These are phyloP conservation scores for Diversispora epigaea DNA, from an alignment of 192 early-diverging fungal species.

Conservation along the genomic window DNA sequence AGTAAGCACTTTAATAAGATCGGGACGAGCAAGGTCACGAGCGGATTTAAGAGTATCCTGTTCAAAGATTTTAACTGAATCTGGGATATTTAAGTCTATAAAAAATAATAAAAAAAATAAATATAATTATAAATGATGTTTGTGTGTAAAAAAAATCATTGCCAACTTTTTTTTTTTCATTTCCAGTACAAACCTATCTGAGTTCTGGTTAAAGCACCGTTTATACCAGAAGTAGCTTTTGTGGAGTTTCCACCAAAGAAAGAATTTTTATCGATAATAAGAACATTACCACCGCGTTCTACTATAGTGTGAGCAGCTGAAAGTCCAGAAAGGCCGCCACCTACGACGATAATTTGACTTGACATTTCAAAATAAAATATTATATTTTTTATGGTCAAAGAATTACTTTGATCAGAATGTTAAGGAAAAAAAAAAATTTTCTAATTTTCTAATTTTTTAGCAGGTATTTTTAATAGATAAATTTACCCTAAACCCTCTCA, in stretches of 20 bases:
- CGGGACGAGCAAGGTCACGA: slow-evolving; percentile 74
- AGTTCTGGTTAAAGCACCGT: slow-evolving; percentile 86
- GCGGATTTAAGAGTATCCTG: slow-evolving; percentile 87
- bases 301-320: slow-evolving; percentile 84
- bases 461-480: too few relatives aligned
- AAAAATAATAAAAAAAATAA: background rate
- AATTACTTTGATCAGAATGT: background rate
- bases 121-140: background rate
- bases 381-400: background rate
- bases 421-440: too few relatives aligned
- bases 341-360: slow-evolving; percentile 74
- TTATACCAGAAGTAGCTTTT: slow-evolving; percentile 98
- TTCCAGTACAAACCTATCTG: slow-evolving; percentile 55
- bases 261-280: slow-evolving; percentile 61
- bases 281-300: slow-evolving; percentile 80
- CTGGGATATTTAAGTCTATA: slow-evolving; percentile 59
- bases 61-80: slow-evolving; percentile 82
- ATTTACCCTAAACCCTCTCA: too few relatives aligned
- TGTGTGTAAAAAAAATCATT: background rate
- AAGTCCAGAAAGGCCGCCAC: slow-evolving; percentile 87
- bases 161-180: background rate
- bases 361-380: background rate
- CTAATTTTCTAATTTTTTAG: too few relatives aligned
- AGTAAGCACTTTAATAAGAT: slow-evolving; percentile 81
- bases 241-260: slow-evolving; percentile 96